Evolutionary conservation across 2,329 filamentous ascomycete species (phyloP), one percentile per base, ranked within the genome.

Genomic region (Penicillium sp.): DNA sequence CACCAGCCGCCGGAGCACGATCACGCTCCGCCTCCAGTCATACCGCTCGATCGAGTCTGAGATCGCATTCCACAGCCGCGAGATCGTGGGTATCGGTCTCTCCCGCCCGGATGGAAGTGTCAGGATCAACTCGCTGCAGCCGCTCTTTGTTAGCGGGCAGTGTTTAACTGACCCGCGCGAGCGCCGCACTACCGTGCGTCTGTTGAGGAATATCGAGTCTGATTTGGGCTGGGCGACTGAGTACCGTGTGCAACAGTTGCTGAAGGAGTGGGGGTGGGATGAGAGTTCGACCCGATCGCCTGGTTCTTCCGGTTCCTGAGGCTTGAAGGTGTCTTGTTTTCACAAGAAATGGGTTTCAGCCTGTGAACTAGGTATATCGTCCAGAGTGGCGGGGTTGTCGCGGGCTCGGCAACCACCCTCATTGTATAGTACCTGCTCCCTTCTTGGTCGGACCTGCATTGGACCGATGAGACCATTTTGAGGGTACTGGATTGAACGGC

Each of bases 191-290:
- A 79, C 88, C 10, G 64, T 88, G 38, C 76, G 79, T 13, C 68
- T 88, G 38, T 71, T 89, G 21, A 75, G 79, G 27, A 83, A 80
- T 12, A 82, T 89, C 29, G 85, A 89, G 69, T 74, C 72, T n/a
- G 86, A 89, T 64, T 78, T 86, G 35, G 86, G 86, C 2, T 87
- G 84, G 81, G 83, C 84, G 3, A 87, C 86, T 48, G 79, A 85
- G 64, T 86, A 87, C 69, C 79, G 85, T 38, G 81, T 84, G 27
- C 74, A 81, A 60, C 80, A 85, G 61, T 70, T 87, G 60, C 62
- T 77, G 39, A 68, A 70, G 51, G 73, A 76, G 55, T 77, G 76
- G 76, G 73, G 69, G 9, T 73, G 70, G 70, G 60, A 68, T n/a
- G 68, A 69, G 49, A 60, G 47, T 44, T 58, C 41, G 42, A 55